Base-by-base conservation (phyloP, 179 eudicot species). In the Nepenthes alata region DNA sequence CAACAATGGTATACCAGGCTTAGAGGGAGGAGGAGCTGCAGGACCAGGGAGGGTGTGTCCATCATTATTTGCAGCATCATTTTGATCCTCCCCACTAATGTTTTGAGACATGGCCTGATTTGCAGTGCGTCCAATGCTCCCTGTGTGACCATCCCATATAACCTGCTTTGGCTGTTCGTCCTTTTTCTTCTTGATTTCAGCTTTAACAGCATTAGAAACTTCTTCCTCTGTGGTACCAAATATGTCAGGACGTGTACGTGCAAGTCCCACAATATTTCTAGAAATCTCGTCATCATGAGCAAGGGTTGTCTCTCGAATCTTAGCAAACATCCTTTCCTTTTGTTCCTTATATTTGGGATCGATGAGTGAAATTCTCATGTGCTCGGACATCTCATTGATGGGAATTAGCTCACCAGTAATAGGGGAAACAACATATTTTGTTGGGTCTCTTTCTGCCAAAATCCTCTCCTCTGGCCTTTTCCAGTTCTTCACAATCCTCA, bases 161-260 rank as follows among this genome's bases (percentile, higher is more conserved):
- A 91, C 97, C 84, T 88, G 97, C 81, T 91, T 91, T 37, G 96
- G 96, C 72, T 82, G 95, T 73, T 91, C 96, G 44, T 91, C 95
- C 47, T 84, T 90, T 67, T 87, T 85, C 81, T 89, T 91, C 70
- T 91, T 96, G 65, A 89, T 81, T 83, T 89, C 96, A 2, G 96
- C 95, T 75, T 83, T 84, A 67, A 91, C 96, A 6, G 96, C 95
- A 70, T 89, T 91, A 8, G 95, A 86, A 62, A 91, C 96, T 79
- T 91, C 98, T 77, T 91, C 98, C 69, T 89, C 98, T 2, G 98
- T 89, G n/a, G 98, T 89, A 60, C 97, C 97, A 60, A 91, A 91
- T 11, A 91, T 91, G 77, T 91, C 97, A 2, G 97, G 97, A 67
- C 97, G 96, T 47, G 94, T 86, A 14, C 95, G 82, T 37, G 98